A percentile compares a stretch with the other conserved stretches of the same genome.
These are phyloP conservation scores for Porodaedalea pini DNA, from an alignment of 1,284 basidiomycete genomes.

Conservation along the genomic window DNA sequence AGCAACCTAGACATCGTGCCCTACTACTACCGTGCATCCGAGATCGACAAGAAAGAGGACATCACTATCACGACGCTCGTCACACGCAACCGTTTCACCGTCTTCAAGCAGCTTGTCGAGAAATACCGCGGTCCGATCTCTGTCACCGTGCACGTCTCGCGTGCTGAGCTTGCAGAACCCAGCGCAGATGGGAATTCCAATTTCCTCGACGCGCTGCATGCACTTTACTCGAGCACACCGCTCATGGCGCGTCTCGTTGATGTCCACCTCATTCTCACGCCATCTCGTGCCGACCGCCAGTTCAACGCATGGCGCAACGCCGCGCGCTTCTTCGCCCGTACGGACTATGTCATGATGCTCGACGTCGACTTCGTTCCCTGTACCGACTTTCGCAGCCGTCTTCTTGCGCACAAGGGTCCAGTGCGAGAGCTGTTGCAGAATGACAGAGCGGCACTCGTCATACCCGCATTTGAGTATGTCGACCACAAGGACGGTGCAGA, in stretches of 20 bases:
- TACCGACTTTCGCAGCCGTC: constrained; percentile 66
- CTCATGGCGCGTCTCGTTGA: constrained; percentile 71
- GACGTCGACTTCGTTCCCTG: constrained; percentile 84
- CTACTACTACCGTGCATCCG: constrained; percentile 69
- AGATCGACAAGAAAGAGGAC: constrained; percentile 52
- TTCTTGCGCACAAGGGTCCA: constrained; percentile 35
- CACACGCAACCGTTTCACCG: constrained; percentile 73
- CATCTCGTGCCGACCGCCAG: constrained; percentile 63
- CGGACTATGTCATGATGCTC: constrained; percentile 82
- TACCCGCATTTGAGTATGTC: constrained; percentile 77
- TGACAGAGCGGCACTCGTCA: constrained; percentile 64
- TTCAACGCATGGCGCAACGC: constrained; percentile 87
- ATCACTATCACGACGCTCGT: constrained; percentile 83
- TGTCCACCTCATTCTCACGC: constrained; percentile 82
- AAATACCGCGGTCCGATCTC: constrained; percentile 80
- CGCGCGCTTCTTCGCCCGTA: constrained; percentile 75
- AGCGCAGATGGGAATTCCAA: constrained; percentile 24
- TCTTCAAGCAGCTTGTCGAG: constrained; percentile 65
- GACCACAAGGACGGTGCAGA: constrained; percentile 59
- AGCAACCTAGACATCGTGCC: constrained; percentile 69
- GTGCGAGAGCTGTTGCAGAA: constrained; percentile 40
- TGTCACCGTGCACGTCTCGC: constrained; percentile 68
- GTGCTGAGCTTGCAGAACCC: constrained; percentile 29
- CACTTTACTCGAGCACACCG: constrained; percentile 60
- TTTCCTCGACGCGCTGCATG: constrained; percentile 57